phyloP scores from a whole-genome alignment of 306 rosid species.

The Cucumis cinereus region DNA sequence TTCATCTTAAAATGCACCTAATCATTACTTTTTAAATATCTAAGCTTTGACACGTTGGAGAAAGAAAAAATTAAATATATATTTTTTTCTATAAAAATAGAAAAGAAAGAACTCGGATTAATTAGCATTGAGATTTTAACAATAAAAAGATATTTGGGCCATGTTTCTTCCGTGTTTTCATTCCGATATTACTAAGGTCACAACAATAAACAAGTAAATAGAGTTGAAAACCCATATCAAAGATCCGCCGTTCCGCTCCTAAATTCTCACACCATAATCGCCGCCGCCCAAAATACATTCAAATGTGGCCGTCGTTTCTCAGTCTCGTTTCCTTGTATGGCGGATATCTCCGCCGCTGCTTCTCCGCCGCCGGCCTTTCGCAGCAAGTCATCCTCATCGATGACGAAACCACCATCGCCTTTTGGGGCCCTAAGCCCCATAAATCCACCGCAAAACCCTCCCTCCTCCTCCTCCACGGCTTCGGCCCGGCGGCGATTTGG shows the following conservation, averaged over 20 bases:
- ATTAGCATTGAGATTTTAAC: too few relatives aligned
- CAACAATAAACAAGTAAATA: background rate
- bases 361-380: constrained; percentile 47
- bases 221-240: background rate
- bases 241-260: background rate
- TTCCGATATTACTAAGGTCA: background rate
- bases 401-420: constrained; percentile 43
- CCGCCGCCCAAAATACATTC: background rate
- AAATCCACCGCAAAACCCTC: constrained; percentile 19
- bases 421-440: constrained; percentile 47
- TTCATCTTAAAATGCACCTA: too few relatives aligned
- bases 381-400: constrained; percentile 30
- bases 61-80: too few relatives aligned
- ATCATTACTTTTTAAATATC: too few relatives aligned
- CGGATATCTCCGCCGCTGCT: constrained; percentile 62
- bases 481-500: constrained; percentile 65
- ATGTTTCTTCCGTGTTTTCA: background rate
- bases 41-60: too few relatives aligned
- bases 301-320: constrained; percentile 49
- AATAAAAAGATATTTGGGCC: background rate
- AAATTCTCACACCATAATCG: background rate
- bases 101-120: too few relatives aligned
- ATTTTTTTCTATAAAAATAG: too few relatives aligned
- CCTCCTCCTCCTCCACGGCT: constrained; percentile 65
- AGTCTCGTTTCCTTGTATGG: constrained; percentile 38